Base-by-base conservation (phyloP, 352 stramenopile species). In the Thraustotheca clavata region DNA sequence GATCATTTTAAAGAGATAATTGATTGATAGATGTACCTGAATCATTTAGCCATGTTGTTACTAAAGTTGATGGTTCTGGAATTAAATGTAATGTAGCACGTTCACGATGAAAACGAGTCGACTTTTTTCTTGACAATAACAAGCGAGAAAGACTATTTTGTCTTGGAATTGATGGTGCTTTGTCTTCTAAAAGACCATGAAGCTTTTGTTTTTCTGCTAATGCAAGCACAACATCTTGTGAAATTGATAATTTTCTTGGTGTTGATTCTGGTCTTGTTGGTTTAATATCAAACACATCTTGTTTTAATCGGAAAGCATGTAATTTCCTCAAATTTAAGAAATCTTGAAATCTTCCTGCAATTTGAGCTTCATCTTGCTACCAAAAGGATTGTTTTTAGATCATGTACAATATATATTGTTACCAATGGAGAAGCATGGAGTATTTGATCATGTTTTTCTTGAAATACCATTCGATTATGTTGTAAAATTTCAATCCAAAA, bases 261-360 rank as follows among this genome's bases (percentile, higher is more conserved):
- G 47, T 11, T 9, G 36, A n/a, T 8, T 7, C 20, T 14, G 11
- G 36, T 16, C 20, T 31, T 27, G 27, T 0, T 7, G 22, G 22
- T 7, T 12, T 31, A 9, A 38, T 3, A 27, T 40, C 32, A 24
- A 32, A 24, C 33, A 65, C 24, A 26, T 20, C 36, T 36, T 65
- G 38, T n/a, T 26, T 43, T 27, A 65, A n/a, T 6, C 57, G 57
- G 20, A 65, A 65, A 7, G 57, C 57, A 33, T 65, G 57, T 8
- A 65, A 36, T 16, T 54, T 50, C 31, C 57, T 40, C 38, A 65
- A 32, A 32, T 34, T 22, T 14, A 38, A 22, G 49, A 61, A 35
- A 24, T 14, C 43, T 52, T 52, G 43, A 31, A 52, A 9, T 14
- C 43, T 24, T 6, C 6, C 14, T 29, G 43, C 43, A 52, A 1